These are phyloP conservation scores for Mortierella sp. DNA, from an alignment of 371 early-diverging fungal genomes.

Conservation along the genomic window DNA sequence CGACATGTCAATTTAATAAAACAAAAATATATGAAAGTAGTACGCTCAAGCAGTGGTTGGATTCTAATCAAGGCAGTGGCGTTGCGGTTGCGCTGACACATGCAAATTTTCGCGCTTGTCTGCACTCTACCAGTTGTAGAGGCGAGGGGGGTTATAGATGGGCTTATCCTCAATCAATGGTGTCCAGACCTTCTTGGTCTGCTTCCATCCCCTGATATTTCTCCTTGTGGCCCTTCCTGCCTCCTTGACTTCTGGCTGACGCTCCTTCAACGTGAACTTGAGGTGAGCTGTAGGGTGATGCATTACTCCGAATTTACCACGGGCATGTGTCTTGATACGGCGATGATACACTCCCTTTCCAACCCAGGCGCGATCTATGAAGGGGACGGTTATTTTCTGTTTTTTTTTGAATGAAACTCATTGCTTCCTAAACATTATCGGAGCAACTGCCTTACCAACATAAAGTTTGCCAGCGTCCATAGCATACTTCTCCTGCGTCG, in stretches of 20 bases:
- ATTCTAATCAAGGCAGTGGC: neutral
- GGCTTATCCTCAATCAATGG: slow-evolving; percentile 80
- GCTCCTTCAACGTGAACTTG: slow-evolving; percentile 82
- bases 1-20: too few relatives aligned
- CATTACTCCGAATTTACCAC: slow-evolving; percentile 87
- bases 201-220: slow-evolving; percentile 71
- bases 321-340: slow-evolving; percentile 78
- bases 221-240: slow-evolving; percentile 58
- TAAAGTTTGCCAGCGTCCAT: slow-evolving; percentile 73
- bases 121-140: slow-evolving; percentile 87
- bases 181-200: slow-evolving; percentile 77
- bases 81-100: neutral
- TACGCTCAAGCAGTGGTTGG: too few relatives aligned
- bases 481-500: slow-evolving; percentile 67
- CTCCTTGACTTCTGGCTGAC: slow-evolving; percentile 43
- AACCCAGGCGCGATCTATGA: slow-evolving; percentile 83
- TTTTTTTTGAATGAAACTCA: too few relatives aligned
- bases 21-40: too few relatives aligned
- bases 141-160: slow-evolving; percentile 79
- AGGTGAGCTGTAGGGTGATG: slow-evolving; percentile 85
- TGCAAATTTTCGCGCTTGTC: too few relatives aligned
- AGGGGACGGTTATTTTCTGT: neutral
- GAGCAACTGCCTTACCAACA: slow-evolving; percentile 63
- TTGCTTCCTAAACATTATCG: too few relatives aligned
- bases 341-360: slow-evolving; percentile 88